Conservation (phyloP, 164 flowering plant genomes). For the Liriodendron chinense region DNA sequence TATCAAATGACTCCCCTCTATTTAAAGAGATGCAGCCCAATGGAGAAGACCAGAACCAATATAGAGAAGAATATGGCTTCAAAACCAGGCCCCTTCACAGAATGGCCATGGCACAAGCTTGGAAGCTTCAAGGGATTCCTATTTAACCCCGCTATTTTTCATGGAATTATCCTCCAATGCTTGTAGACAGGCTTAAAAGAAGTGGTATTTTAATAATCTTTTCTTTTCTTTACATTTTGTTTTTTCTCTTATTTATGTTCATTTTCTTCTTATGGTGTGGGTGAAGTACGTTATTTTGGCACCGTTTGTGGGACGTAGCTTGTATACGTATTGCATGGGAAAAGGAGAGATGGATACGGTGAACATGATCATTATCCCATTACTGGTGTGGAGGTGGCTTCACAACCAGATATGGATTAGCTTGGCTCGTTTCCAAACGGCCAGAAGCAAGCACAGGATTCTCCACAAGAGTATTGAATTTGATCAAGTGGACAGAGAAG, state of each 20-base stretch:
- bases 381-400: slow-evolving; percentile 11
- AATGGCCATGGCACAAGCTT: slow-evolving; percentile 43
- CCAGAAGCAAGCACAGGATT: slow-evolving; percentile 22
- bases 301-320: slow-evolving; percentile 9
- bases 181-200: not conserved
- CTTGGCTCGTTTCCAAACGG: slow-evolving; percentile 21
- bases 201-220: not conserved
- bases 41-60: not conserved
- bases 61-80: slow-evolving; percentile 22
- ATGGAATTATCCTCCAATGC: not conserved
- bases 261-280: not conserved
- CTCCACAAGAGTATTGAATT: slow-evolving; percentile 33
- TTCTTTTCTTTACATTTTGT: not conserved
- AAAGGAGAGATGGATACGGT: slow-evolving; percentile 9
- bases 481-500: slow-evolving; percentile 46
- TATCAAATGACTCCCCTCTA: not conserved
- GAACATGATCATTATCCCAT: slow-evolving; percentile 3
- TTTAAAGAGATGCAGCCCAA: not conserved
- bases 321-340: slow-evolving; percentile 3
- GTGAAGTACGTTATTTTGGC: slow-evolving; percentile 12
- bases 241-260: not conserved
- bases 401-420: slow-evolving; percentile 21
- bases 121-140: slow-evolving; percentile 30
- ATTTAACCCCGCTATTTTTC: not conserved
- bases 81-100: slow-evolving; percentile 34